A percentile compares a stretch with the other conserved stretches of the same genome.
These are phyloP conservation scores for Cryptosporidium sp. DNA, from an alignment of 169 alveolate species.

Conservation along the genomic window DNA sequence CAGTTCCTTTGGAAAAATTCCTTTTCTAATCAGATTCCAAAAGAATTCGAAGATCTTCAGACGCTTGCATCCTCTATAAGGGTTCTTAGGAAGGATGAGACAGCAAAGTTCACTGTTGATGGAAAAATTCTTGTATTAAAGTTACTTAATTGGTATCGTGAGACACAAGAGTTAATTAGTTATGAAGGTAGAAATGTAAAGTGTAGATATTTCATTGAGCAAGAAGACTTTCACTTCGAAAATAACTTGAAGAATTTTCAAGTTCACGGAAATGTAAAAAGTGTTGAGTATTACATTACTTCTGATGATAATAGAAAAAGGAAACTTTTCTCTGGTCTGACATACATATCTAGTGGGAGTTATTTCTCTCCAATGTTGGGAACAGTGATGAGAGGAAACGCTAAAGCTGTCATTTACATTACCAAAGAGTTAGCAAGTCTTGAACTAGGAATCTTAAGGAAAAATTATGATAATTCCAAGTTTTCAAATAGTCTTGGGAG, in stretches of 20 bases:
- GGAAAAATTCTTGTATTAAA: neutral
- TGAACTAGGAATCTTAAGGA: slow-evolving; percentile 2
- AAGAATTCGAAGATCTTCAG: slow-evolving; percentile 26
- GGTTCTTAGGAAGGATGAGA: slow-evolving; percentile 55
- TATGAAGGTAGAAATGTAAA: neutral
- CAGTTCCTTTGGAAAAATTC: slow-evolving; percentile 25
- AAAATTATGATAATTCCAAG: slow-evolving; percentile 23
- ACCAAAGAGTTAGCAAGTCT: slow-evolving; percentile 6
- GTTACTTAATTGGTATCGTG: slow-evolving; percentile 61
- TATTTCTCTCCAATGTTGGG: slow-evolving; percentile 23
- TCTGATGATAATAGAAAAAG: slow-evolving; percentile 37
- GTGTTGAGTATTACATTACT: slow-evolving; percentile 38
- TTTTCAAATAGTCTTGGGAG: slow-evolving; percentile 11
- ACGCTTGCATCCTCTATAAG: slow-evolving; percentile 48
- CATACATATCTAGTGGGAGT: neutral
- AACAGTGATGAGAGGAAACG: slow-evolving; percentile 12
- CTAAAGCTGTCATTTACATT: slow-evolving; percentile 14
- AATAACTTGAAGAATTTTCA: neutral
- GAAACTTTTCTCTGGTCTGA: slow-evolving; percentile 10
- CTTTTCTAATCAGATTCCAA: slow-evolving; percentile 7
- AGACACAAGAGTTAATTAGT: neutral
- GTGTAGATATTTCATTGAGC: slow-evolving; percentile 8
- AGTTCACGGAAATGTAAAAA: neutral
- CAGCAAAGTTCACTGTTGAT: slow-evolving; percentile 1
- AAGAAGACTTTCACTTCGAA: neutral